A percentile compares a stretch with the other conserved stretches of the same genome.
Conservation (phyloP, 495 filamentous ascomycete species). For the Cercophora sp. region DNA sequence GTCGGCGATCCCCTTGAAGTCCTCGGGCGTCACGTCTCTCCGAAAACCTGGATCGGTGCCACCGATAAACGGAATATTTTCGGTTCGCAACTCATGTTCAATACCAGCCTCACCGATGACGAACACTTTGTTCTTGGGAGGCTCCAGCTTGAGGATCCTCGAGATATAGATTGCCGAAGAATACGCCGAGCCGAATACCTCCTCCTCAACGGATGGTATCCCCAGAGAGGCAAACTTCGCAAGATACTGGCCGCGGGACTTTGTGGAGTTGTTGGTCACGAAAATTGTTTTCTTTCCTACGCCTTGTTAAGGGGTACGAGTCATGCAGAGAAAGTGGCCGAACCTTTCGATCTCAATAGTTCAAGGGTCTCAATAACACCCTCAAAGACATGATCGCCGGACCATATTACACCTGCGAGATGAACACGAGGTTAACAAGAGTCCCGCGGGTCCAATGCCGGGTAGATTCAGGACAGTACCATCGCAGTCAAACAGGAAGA, state of each 20-base stretch:
- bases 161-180: slow-evolving; percentile 94
- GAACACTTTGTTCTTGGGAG: slow-evolving; percentile 84
- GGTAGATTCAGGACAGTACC: slow-evolving; percentile 49
- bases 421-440: slow-evolving; percentile 14
- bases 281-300: slow-evolving; percentile 89
- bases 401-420: slow-evolving; percentile 84
- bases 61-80: slow-evolving; percentile 76
- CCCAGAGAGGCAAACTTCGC: slow-evolving; percentile 83
- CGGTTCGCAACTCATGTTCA: slow-evolving; percentile 76
- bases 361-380: slow-evolving; percentile 79
- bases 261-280: slow-evolving; percentile 98
- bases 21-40: slow-evolving; percentile 70
- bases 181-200: slow-evolving; percentile 95
- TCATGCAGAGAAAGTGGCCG: not conserved
- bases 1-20: slow-evolving; percentile 71
- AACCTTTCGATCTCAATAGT: slow-evolving; percentile 74
- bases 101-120: slow-evolving; percentile 90
- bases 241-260: slow-evolving; percentile 85
- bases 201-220: slow-evolving; percentile 74
- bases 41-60: slow-evolving; percentile 80
- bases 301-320: not conserved
- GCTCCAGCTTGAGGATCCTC: slow-evolving; percentile 74
- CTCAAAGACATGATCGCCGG: slow-evolving; percentile 82
- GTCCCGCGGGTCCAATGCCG: not conserved
- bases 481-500: slow-evolving; percentile 96